phyloP scores from a whole-genome alignment of 2,329 filamentous ascomycete genomes.

The Aspergillus calidoustus region DNA sequence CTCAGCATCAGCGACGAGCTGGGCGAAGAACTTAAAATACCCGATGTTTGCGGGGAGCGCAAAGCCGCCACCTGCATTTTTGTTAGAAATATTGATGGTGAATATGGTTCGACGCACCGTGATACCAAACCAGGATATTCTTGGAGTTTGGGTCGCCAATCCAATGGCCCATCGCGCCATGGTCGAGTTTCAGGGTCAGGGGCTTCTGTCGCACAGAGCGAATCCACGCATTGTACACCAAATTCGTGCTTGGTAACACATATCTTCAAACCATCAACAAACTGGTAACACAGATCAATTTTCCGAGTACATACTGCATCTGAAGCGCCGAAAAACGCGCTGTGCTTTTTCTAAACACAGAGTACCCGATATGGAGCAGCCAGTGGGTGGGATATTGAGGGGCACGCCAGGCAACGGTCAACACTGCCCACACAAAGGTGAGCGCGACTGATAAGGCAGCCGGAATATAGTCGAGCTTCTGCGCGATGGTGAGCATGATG shows the following conservation, averaged over 20 bases:
- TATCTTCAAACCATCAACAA: slow-evolving; percentile 20
- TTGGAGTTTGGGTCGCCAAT: slow-evolving; percentile 41
- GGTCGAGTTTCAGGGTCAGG: slow-evolving; percentile 36
- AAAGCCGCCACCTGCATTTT: slow-evolving; percentile 59
- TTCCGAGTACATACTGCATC: slow-evolving; percentile 33
- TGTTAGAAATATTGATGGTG: neutral
- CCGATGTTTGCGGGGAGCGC: slow-evolving; percentile 51
- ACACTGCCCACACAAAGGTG: slow-evolving; percentile 33
- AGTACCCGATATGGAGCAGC: slow-evolving; percentile 42
- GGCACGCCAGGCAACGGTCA: slow-evolving; percentile 35
- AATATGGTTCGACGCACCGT: slow-evolving; percentile 31
- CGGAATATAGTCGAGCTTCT: slow-evolving; percentile 41
- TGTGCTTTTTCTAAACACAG: slow-evolving; percentile 38
- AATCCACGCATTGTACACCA: slow-evolving; percentile 36
- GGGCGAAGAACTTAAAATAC: slow-evolving; percentile 55
- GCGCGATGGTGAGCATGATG: slow-evolving; percentile 31
- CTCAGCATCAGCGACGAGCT: slow-evolving; percentile 50
- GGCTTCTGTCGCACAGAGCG: slow-evolving; percentile 28
- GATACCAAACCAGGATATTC: slow-evolving; percentile 46
- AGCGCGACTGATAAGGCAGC: slow-evolving; percentile 34
- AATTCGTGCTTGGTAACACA: slow-evolving; percentile 30
- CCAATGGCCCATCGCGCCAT: slow-evolving; percentile 45
- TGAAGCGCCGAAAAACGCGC: slow-evolving; percentile 32
- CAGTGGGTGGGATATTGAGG: slow-evolving; percentile 35
- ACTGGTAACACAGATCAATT: neutral